These are phyloP conservation scores for Annulohypoxylon bovei DNA, from an alignment of 495 filamentous ascomycete genomes.

Conservation along the genomic window DNA sequence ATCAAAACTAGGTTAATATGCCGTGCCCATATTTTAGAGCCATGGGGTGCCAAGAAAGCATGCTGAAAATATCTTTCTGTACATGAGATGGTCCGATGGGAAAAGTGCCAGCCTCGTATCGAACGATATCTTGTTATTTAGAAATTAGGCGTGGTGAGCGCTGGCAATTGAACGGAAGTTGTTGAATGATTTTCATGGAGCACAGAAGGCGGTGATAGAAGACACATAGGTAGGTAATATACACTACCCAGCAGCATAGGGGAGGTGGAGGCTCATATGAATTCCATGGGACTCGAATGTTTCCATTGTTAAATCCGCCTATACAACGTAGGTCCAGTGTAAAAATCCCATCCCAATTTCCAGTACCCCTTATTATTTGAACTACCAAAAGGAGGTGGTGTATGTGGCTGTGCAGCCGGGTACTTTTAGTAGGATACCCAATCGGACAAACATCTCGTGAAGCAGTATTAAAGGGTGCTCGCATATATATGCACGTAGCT, in stretches of 20 bases:
- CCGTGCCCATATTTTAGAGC: slow-evolving; percentile 26
- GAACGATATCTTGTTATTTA: slow-evolving; percentile 19
- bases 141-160: slow-evolving; percentile 5
- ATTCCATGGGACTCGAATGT: background rate
- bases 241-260: background rate
- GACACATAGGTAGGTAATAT: background rate
- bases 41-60: slow-evolving; percentile 10
- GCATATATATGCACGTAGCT: slow-evolving; percentile 19
- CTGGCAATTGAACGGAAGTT: background rate
- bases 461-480: slow-evolving; percentile 29
- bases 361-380: background rate
- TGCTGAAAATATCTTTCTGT: slow-evolving; percentile 2
- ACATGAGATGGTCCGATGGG: slow-evolving; percentile 31
- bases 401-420: slow-evolving; percentile 26
- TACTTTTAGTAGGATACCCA: background rate
- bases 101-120: slow-evolving; percentile 26
- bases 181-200: background rate
- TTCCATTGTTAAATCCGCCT: background rate
- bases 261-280: background rate
- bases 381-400: background rate
- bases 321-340: background rate
- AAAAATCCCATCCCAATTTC: background rate
- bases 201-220: slow-evolving; percentile 3
- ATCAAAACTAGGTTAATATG: slow-evolving; percentile 30
- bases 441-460: slow-evolving; percentile 1